Percentiles rank a stretch among this genome's conserved stretches.
These are phyloP conservation scores for Picea sitchensis DNA, from an alignment of 75 land plant species.

Conservation along the genomic window DNA sequence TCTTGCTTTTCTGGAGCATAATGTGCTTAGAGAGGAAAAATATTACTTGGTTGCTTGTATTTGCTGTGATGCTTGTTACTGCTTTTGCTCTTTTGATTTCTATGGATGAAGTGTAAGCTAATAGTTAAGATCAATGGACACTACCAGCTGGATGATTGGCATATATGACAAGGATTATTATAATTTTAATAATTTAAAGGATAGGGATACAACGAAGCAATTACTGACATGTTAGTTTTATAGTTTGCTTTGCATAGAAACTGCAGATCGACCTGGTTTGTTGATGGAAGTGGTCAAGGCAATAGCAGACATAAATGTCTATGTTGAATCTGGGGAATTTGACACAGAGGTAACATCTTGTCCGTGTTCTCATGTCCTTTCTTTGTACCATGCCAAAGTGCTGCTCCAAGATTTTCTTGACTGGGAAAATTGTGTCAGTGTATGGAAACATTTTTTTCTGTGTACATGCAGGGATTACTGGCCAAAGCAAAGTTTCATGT, in stretches of 20 bases:
- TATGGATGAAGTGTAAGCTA: neutral
- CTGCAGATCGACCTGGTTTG: conserved; percentile 86
- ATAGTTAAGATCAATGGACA: neutral
- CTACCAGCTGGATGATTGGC: neutral
- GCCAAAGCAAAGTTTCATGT: conserved; percentile 95
- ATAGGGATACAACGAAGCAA: neutral
- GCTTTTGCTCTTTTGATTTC: neutral
- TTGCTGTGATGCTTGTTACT: neutral
- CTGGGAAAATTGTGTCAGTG: neutral
- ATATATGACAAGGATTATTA: neutral
- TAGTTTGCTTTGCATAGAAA: conserved; percentile 73
- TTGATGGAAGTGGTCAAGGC: conserved; percentile 73
- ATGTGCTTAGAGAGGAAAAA: neutral
- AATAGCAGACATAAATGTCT: conserved; percentile 70
- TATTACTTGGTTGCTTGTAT: neutral
- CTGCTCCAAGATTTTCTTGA: no score
- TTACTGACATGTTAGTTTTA: conserved; percentile 5
- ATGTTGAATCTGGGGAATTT: conserved; percentile 86
- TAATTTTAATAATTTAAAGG: neutral
- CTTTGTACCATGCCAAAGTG: neutral
- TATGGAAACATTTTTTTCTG: conserved; percentile 1
- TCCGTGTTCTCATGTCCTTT: neutral
- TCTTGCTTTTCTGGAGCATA: neutral
- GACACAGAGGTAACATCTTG: conserved; percentile 66
- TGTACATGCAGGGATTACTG: conserved; percentile 56